Conservation (phyloP, 371 early-diverging fungal species). For the Aphelidium insulamus region DNA sequence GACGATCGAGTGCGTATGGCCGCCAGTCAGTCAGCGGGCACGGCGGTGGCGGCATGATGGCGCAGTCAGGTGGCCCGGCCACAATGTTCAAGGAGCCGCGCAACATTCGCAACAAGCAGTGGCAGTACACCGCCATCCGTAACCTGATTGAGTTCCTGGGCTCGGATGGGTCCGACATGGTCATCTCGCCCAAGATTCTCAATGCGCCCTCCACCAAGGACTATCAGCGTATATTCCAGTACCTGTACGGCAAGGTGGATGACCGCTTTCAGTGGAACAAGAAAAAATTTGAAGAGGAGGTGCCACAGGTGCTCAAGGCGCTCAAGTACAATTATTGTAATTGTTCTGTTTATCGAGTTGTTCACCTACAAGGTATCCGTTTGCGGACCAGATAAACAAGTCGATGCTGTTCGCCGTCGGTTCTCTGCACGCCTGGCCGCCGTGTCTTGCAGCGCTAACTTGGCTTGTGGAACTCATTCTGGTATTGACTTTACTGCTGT, state of each 20-base stretch:
- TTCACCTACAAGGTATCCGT: slow-evolving; percentile 39
- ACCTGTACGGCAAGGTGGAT: slow-evolving; percentile 58
- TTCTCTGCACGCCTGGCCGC: slow-evolving; percentile 72
- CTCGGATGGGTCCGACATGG: slow-evolving; percentile 42
- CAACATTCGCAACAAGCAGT: slow-evolving; percentile 36
- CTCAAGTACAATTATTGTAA: slow-evolving; percentile 17
- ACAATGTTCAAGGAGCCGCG: slow-evolving; percentile 40
- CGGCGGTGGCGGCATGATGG: no score
- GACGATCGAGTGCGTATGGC: no score
- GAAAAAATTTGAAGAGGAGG: slow-evolving; percentile 69
- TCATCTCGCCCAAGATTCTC: slow-evolving; percentile 32
- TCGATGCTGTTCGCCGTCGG: slow-evolving; percentile 59
- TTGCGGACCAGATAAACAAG: slow-evolving; percentile 61
- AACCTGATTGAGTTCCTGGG: slow-evolving; percentile 44
- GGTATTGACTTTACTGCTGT: slow-evolving; percentile 8
- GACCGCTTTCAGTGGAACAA: slow-evolving; percentile 33
- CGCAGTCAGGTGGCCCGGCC: no score
- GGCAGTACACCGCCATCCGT: slow-evolving; percentile 33
- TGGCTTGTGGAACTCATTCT: slow-evolving; percentile 74
- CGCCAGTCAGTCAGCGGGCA: no score
- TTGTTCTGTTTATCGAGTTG: background rate
- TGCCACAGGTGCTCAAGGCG: slow-evolving; percentile 40
- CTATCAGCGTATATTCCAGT: slow-evolving; percentile 74
- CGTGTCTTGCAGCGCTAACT: slow-evolving; percentile 53
- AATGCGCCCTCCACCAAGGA: slow-evolving; percentile 54